Evolutionary conservation across 2,329 filamentous ascomycete genomes (phyloP), one percentile per base, ranked within the genome.

Genomic region (Aspergillus pseudoviridinutans): DNA sequence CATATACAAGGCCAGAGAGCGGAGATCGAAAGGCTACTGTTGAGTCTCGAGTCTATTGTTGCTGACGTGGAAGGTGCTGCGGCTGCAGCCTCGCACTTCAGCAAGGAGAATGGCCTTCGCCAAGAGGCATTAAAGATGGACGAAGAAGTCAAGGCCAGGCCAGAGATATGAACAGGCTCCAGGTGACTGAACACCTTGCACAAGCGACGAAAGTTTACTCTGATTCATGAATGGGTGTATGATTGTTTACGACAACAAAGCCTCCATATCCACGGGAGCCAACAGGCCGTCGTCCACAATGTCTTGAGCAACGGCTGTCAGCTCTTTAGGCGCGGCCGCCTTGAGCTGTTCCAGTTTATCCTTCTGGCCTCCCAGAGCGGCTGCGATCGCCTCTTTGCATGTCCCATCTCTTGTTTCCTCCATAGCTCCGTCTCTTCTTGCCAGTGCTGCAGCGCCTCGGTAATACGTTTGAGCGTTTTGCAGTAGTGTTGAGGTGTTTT

Each of bases 391-490:
- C 51, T 80, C 78, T 66, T 82, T 83, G 27, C 76, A 74, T 38
- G 73, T 71, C 22, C 76, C 80, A 53, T 79, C 78, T 22, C 68
- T 69, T 49, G 73, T 71, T 60, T 79, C 77, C 25, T 79, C 76
- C 2, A 51, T 58, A 7, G 76, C 73, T 14, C 78, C 79, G 42
- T 75, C 74, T 53, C 74, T 69, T 29, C 67, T 67, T 4, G 75
- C 75, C 7, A 77, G 60, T 38, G 73, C 74, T 41, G 74, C 73
- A 12, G 81, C 82, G 42, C 83, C 83, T 22, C 80, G 78, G 63
- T 84, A 86, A 64, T 83, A 86, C 4, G 79, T 83, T 59, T 80
- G 79, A 1, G 84, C 82, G 62, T 86, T 86, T 55, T 78, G 79
- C 41, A 83, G 66, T 12, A 86, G 70, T 2, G 77, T 80, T 5